Base-by-base conservation (phyloP, 2,329 filamentous ascomycete species). In the Botryosphaeria agaves region DNA sequence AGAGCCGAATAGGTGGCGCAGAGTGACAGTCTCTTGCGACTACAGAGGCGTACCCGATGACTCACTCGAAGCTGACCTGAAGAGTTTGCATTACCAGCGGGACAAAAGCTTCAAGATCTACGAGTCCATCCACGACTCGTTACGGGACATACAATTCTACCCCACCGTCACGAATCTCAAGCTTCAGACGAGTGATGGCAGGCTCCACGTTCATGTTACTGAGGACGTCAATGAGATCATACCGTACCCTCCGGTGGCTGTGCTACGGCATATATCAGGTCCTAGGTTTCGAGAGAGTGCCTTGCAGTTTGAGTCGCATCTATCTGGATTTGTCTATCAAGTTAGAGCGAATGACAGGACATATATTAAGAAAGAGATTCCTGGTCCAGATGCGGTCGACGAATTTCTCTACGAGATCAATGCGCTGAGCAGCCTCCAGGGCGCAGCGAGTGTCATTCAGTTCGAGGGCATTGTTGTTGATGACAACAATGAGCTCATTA, bases 331-430 rank as follows among this genome's bases (percentile, higher is more conserved):
- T 48, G 89, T 95, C 12, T 98, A 95, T 64, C 92, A 91, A 50
- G 83, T 98, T 33, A 66, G 61, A 9, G 69, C 84, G 20, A 61
- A 69, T 34, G 73, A 69, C 7, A 59, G 66, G 34, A 59, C 72
- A 2, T 76, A 84, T 43, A 93, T 98, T 55, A 95, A 95, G 54
- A 98, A 98, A 52, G 89, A 98, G 48, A 95, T 98, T 11, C 89
- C 89, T 1, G 85, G 87, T 1, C 87, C 85, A 2, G 87, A 95
- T 44, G 89, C 82, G 0, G 76, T 95, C 14, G 87, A 95, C 38
- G 89, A 95, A 50, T 98, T 98, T 46, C 61, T 95, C 2, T 98
- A 98, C 51, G 89, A 98, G 55, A 80, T 94, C 49, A 94, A 95
- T 50, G 87, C 87, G 3, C 69, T 98, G n/a, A 76, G 79, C 50